Percentiles rank a stretch among this genome's conserved stretches.
These are phyloP conservation scores for Cutaneotrichosporon cutaneum DNA, from an alignment of 1,284 basidiomycete genomes.

Conservation along the genomic window DNA sequence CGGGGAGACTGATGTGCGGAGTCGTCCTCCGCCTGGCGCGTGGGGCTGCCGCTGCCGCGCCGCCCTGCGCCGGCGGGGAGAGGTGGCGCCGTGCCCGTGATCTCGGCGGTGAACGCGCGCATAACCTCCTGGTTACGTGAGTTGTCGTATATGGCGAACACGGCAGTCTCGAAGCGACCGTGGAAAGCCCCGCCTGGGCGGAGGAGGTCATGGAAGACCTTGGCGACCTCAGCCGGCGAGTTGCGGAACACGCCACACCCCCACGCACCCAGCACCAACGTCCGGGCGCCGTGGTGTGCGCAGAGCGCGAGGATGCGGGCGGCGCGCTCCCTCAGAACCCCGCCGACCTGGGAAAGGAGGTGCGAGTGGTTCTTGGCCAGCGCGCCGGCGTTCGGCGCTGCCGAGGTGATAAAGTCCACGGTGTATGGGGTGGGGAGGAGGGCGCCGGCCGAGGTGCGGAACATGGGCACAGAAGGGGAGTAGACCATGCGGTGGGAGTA, in stretches of 20 bases:
- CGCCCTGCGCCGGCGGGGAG: too few relatives aligned
- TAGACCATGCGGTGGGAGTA: slow-evolving; percentile 26
- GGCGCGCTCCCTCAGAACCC: slow-evolving; percentile 15
- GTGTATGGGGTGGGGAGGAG: slow-evolving; percentile 14
- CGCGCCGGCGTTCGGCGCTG: slow-evolving; percentile 21
- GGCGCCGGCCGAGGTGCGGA: slow-evolving; percentile 1
- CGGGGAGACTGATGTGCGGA: background rate
- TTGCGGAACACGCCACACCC: slow-evolving; percentile 26
- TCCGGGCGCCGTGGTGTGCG: slow-evolving; percentile 5
- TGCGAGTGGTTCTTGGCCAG: slow-evolving; percentile 7
- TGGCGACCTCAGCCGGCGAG: slow-evolving; percentile 12
- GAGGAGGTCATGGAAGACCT: slow-evolving; percentile 14
- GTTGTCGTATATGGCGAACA: slow-evolving; percentile 18
- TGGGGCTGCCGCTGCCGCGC: too few relatives aligned
- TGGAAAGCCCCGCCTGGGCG: slow-evolving; percentile 7
- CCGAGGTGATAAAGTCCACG: slow-evolving; percentile 14
- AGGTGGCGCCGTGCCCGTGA: background rate
- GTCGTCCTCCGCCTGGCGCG: too few relatives aligned
- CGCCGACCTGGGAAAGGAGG: background rate
- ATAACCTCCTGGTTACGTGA: background rate
- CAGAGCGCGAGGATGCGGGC: slow-evolving; percentile 21
- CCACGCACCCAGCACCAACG: slow-evolving; percentile 26
- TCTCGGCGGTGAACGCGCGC: background rate
- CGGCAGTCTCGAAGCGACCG: slow-evolving; percentile 15
- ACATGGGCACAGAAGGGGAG: slow-evolving; percentile 19